Conservation (phyloP, 495 filamentous ascomycete genomes). For the Thozetella sp. region DNA sequence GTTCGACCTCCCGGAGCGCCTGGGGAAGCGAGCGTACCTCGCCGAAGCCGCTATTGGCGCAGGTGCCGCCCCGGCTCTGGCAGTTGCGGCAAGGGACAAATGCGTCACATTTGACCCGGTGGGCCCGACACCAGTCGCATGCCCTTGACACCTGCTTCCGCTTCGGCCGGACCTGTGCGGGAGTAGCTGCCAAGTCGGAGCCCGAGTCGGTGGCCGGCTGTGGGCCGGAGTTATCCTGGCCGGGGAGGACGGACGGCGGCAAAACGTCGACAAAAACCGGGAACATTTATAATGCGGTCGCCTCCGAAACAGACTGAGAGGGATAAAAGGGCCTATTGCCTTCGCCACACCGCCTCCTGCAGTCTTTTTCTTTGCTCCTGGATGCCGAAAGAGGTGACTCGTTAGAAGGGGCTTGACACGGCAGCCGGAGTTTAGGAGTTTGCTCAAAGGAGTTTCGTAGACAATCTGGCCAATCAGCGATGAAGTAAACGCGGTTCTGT, state of each 20-base stretch:
- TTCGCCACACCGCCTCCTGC: too few relatives aligned
- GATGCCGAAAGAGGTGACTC: background rate
- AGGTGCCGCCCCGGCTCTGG: background rate
- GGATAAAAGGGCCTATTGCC: too few relatives aligned
- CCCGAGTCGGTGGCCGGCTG: too few relatives aligned
- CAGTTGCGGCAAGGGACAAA: conserved; percentile 3
- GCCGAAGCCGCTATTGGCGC: background rate
- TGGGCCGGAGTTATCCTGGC: too few relatives aligned
- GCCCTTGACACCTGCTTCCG: background rate
- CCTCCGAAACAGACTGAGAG: too few relatives aligned
- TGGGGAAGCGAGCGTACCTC: background rate
- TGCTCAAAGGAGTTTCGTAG: background rate
- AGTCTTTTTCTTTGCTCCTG: too few relatives aligned
- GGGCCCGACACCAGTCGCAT: background rate
- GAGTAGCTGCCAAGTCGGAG: background rate
- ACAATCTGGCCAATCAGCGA: background rate
- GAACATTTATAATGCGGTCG: too few relatives aligned
- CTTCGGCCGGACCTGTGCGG: background rate
- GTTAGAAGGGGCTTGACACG: too few relatives aligned
- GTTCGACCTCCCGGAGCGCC: background rate
- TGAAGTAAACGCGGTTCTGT: background rate
- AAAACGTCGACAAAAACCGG: too few relatives aligned
- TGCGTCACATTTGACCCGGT: background rate
- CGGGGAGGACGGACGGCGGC: too few relatives aligned
- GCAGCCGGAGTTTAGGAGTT: background rate